phyloP scores from a whole-genome alignment of 78 protist genomes.

The Tieghemostelium lacteum region DNA sequence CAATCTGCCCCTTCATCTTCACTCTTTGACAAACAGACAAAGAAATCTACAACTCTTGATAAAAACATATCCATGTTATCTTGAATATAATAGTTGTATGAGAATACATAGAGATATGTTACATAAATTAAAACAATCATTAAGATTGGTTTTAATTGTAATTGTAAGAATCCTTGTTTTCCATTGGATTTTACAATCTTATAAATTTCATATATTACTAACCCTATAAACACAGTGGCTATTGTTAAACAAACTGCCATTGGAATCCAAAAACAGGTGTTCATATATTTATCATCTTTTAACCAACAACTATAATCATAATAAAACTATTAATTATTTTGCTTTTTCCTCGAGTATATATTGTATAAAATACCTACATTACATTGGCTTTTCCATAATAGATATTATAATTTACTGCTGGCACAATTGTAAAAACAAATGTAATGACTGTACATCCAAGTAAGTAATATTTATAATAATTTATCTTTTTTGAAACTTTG shows the following conservation, averaged over 20 bases:
- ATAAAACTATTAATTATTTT: background rate
- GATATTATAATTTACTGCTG: background rate
- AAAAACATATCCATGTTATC: constrained; percentile 2
- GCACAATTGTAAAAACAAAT: background rate
- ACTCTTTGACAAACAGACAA: constrained; percentile 2
- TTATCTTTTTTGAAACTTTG: background rate
- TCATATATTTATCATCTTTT: constrained; percentile 5
- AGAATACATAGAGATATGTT: constrained; percentile 22
- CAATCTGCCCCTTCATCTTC: constrained; percentile 4
- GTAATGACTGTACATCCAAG: too few relatives aligned
- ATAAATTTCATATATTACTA: constrained; percentile 37
- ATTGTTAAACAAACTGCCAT: constrained; percentile 9
- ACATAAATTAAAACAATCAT: constrained; percentile 25
- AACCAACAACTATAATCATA: constrained; percentile 22
- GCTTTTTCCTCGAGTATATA: background rate
- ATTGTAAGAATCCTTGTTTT: constrained; percentile 4
- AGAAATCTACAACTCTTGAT: background rate
- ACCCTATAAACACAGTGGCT: constrained; percentile 4
- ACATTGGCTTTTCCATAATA: background rate
- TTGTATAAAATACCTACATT: background rate
- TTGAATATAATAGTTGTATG: constrained; percentile 12
- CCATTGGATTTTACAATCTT: constrained; percentile 1
- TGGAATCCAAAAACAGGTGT: constrained; percentile 24
- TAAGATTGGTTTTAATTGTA: constrained; percentile 49
- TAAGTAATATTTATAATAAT: too few relatives aligned